Percentiles rank a stretch among this genome's conserved stretches.
These are phyloP conservation scores for Geotrichum citri-aurantii DNA, from an alignment of 1,139 yeast species.

Conservation along the genomic window DNA sequence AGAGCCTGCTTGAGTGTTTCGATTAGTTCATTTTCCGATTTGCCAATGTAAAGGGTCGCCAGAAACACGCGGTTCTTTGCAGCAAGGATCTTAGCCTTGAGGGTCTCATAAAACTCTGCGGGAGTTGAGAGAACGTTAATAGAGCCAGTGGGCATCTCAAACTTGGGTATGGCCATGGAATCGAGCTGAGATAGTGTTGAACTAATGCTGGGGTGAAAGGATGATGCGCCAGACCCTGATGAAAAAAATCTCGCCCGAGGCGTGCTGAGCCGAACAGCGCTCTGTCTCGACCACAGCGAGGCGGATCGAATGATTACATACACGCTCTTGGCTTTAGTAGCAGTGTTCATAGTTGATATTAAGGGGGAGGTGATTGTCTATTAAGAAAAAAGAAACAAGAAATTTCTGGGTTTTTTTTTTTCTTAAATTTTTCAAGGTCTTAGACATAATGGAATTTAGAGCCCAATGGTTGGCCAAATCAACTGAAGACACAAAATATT, in stretches of 20 bases:
- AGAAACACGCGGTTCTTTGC: constrained; percentile 60
- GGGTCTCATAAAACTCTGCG: constrained; percentile 55
- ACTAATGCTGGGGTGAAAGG: constrained; percentile 17
- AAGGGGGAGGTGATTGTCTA: neutral
- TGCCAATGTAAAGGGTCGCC: constrained; percentile 84
- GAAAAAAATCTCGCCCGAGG: neutral
- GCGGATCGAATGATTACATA: neutral
- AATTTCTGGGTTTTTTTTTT: neutral
- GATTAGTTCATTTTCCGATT: constrained; percentile 63
- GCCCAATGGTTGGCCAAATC: neutral
- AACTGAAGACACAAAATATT: neutral
- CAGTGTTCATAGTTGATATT: neutral
- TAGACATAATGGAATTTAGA: neutral
- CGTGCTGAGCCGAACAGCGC: neutral
- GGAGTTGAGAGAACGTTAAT: constrained; percentile 66
- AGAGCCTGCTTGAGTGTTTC: constrained; percentile 43
- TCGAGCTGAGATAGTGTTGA: constrained; percentile 23
- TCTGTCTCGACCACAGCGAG: constrained; percentile 1
- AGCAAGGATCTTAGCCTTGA: constrained; percentile 42
- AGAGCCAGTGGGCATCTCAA: constrained; percentile 53
- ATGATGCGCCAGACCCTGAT: constrained; percentile 1
- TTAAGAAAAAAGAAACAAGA: neutral
- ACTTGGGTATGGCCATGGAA: constrained; percentile 47
- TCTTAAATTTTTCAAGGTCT: neutral
- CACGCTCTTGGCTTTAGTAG: neutral